These are phyloP conservation scores for Apiospora marii DNA, from an alignment of 2,329 filamentous ascomycete genomes.

Conservation along the genomic window DNA sequence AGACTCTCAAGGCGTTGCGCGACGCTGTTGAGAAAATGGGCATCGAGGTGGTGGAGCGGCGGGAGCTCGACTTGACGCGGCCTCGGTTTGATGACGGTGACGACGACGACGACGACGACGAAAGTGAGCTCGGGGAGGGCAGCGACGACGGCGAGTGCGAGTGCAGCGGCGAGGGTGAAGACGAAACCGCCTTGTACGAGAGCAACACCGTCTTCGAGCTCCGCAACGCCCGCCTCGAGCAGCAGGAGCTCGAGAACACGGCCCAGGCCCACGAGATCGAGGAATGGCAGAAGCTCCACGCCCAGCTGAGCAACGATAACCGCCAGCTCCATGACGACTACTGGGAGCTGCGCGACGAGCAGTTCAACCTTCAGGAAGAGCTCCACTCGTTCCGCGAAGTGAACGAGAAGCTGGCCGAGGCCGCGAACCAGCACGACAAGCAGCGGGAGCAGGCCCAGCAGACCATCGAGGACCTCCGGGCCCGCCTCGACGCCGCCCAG, in stretches of 20 bases:
- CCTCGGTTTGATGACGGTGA: not conserved
- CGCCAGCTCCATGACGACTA: not conserved
- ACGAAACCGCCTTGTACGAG: not conserved
- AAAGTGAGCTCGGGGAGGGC: not conserved
- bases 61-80: not conserved
- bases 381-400: no score
- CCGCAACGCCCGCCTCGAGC: not conserved
- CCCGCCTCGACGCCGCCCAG: no score
- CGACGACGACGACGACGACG: not conserved
- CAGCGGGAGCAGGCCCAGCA: no score
- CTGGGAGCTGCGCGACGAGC: no score
- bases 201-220: not conserved
- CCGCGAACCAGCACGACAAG: no score
- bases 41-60: not conserved
- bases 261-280: not conserved
- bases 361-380: no score
- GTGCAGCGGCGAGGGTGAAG: no score
- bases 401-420: no score
- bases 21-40: not conserved
- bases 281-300: not conserved
- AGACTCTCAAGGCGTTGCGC: not conserved
- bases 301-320: not conserved
- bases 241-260: not conserved
- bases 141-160: not conserved
- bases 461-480: no score